Conservation (phyloP, 108 stramenopile species). For the Skeletonema costatum region DNA sequence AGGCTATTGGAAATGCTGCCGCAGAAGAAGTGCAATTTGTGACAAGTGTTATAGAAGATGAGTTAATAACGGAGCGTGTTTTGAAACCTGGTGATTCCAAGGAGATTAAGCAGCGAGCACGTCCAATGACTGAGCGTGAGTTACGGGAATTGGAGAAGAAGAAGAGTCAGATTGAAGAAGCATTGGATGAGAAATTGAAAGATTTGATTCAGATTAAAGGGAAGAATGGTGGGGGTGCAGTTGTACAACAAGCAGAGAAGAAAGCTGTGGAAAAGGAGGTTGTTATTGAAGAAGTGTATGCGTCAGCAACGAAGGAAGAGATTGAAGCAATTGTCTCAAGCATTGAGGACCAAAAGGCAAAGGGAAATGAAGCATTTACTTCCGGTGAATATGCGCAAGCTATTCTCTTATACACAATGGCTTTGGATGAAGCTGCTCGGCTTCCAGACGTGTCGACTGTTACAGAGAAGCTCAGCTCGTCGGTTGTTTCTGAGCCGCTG, state of each 20-base stretch:
- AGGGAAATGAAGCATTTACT: constrained; percentile 88
- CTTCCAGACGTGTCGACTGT: constrained; percentile 61
- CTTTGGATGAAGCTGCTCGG: constrained; percentile 83
- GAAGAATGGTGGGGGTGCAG: constrained; percentile 44
- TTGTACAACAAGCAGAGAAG: constrained; percentile 48
- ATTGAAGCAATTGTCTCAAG: constrained; percentile 70
- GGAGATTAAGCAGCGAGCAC: constrained; percentile 48
- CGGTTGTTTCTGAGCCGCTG: background rate
- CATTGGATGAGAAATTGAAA: constrained; percentile 71
- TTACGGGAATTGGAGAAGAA: constrained; percentile 34
- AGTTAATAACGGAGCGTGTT: constrained; percentile 74
- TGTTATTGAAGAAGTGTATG: constrained; percentile 70
- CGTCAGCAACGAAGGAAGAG: constrained; percentile 62
- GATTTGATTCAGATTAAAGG: constrained; percentile 49
- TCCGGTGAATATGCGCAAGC: constrained; percentile 91
- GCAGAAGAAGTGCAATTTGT: constrained; percentile 88
- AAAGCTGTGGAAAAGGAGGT: constrained; percentile 53
- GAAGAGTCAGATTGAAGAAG: constrained; percentile 50
- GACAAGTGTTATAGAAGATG: constrained; percentile 63
- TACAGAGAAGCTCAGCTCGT: constrained; percentile 11
- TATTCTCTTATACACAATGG: constrained; percentile 81
- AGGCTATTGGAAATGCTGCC: constrained; percentile 66
- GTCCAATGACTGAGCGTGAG: constrained; percentile 44
- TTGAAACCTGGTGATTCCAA: constrained; percentile 60
- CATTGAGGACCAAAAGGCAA: constrained; percentile 79